Evolutionary conservation across 306 rosid species (phyloP), one percentile per base, ranked within the genome.

Genomic region (Leucaena leucocephala): DNA sequence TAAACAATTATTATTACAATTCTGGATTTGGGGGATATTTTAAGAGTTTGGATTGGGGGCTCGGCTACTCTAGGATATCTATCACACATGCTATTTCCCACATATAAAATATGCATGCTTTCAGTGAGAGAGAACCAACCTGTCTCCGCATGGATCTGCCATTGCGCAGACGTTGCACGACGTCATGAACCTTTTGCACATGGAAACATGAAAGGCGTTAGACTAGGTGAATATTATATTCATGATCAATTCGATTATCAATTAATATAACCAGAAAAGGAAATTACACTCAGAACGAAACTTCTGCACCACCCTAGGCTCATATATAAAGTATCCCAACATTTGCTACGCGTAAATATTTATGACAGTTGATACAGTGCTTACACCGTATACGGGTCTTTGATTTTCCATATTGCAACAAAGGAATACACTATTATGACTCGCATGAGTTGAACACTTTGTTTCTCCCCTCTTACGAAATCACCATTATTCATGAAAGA

Each of bases 111-210:
- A 48, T 63, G 43, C 58, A 40, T 48, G 44, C 50, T 69, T 50
- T 42, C 35, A 63, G 42, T 49, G 71, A 27, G 36, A 3, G 22
- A 54, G 68, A 68, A 58, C 48, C 40, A 57, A 83, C 86, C 86
- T 74, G 54, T 27, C 22, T 0, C 9, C 4, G 52, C 43, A 49
- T 0, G 4, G 80, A 9, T 15, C 35, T 54, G 17, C 77, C 74
- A 15, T 44, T 40, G 5, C 38, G 69, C 43, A 68, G 16, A 27
- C 17, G 43, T 38, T 35, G 36, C 45, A 48, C 3, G 52, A 68
- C 42, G 16, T 2, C 33, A 9, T 3, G 61, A 61, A 78, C 71
- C 83, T 83, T 65, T 46, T 39, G 54, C 40, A 54, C 40, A 36
- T 1, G 46, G 9, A 68, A 58, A 43, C 19, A 58, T 22, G 16